Base-by-base conservation (phyloP, 345 rosid species). In the Ceriops tagal region DNA sequence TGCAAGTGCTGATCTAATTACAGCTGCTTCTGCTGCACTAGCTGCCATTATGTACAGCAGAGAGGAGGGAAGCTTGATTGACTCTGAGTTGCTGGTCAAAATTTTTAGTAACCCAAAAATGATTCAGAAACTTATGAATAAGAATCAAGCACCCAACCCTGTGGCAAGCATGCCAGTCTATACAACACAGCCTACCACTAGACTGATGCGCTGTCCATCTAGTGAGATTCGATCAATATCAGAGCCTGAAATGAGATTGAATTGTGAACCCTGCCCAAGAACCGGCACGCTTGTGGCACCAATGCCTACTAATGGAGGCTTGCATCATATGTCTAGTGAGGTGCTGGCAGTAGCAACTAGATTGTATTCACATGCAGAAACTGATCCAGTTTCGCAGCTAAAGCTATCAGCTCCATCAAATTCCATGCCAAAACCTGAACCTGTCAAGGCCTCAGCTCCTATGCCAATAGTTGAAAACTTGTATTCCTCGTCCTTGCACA, bases 81-180 rank as follows among this genome's bases (percentile, higher is more conserved):
- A 91, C 75, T 37, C 81, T 16, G 82, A 83, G 55, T 77, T 87
- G 67, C 96, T 91, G 7, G 58, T 84, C 71, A 79, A 81, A 69
- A 66, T 91, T 73, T 81, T 89, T 16, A 72, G 70, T 21, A 75
- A 89, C 76, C 92, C 91, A 0, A 31, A 82, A 68, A 77, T 80
- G 71, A 65, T 86, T 24, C 68, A 82, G 69, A 74, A 80, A 62
- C 53, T 89, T 69, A 73, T 79, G 22, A 24, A 61, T 46, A 68
- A 65, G 57, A 35, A 34, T 64, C 69, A 69, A 67, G 60, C 60
- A n/a, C 84, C 62, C 11, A 13, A 57, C 52, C 67, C 6, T 24
- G 37, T 56, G 49, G 61, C 30, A 51, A 55, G 63, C 59, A 43
- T 43, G 18, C 49, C 49, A 43, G 2, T 43, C 49, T 43, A 43